phyloP scores from a whole-genome alignment of 225 moss, liverwort and hornwort genomes.

The Polytrichum commune region DNA sequence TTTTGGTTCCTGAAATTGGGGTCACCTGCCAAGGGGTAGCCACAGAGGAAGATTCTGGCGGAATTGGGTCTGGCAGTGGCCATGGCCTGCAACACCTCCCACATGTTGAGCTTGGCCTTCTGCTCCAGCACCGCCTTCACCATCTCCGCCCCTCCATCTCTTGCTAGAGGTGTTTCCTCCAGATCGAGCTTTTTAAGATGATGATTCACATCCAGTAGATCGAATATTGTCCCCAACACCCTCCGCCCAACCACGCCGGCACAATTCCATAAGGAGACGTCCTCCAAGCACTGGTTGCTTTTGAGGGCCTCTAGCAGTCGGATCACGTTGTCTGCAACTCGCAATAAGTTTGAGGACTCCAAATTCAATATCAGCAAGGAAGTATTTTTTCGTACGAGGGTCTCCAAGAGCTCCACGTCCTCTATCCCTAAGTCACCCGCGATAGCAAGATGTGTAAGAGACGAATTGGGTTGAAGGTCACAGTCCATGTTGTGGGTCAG shows the following conservation, averaged over 20 bases:
- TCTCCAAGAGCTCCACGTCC: background rate
- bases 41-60: background rate
- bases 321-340: background rate
- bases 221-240: background rate
- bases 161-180: background rate
- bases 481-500: background rate
- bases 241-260: background rate
- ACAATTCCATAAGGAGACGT: background rate
- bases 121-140: background rate
- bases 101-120: background rate
- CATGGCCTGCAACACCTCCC: background rate
- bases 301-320: background rate
- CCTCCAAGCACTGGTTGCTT: background rate
- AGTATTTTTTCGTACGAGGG: background rate
- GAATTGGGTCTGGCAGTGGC: background rate
- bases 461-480: background rate
- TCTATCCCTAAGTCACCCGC: background rate
- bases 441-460: background rate
- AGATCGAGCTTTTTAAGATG: background rate
- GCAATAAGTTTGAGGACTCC: rapidly evolving
- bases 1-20: background rate
- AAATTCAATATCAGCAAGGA: background rate
- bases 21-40: background rate
- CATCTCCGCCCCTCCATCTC: background rate
- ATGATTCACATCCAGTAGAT: background rate